Evolutionary conservation across 371 early-diverging fungal species (phyloP).

Genomic region (Mortierella polycephala): DNA sequence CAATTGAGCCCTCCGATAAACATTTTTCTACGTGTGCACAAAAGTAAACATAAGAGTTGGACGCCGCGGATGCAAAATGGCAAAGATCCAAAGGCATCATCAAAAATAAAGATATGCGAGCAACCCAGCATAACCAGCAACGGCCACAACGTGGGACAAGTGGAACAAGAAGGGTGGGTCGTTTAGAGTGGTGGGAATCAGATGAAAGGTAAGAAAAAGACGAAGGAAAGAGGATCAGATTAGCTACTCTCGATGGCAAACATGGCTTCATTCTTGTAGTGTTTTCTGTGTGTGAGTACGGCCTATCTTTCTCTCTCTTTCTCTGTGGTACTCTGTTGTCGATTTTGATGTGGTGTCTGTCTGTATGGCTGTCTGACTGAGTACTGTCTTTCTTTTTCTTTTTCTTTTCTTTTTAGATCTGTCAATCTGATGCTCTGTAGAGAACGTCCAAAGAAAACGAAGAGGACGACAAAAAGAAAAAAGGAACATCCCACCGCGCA

Average conservation of each 20-base stretch:
- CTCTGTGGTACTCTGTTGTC: no score
- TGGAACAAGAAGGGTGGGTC: neutral
- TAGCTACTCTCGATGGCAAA: conserved; percentile 14
- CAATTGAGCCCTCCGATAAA: conserved; percentile 95
- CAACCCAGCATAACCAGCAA: neutral
- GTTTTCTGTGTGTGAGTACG: no score
- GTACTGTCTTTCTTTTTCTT: conserved; percentile 18
- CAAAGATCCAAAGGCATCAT: conserved; percentile 2
- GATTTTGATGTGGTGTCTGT: conserved; percentile 18
- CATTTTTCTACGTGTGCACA: conserved; percentile 73
- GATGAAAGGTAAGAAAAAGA: neutral
- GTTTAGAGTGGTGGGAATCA: conserved; percentile 3
- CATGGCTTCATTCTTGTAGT: conserved; percentile 22
- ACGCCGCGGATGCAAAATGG: no score
- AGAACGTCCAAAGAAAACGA: no score
- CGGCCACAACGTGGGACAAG: neutral
- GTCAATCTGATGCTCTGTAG: neutral
- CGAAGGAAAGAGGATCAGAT: conserved; percentile 29
- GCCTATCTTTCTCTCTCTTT: no score
- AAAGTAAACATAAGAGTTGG: neutral
- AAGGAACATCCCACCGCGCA: no score
- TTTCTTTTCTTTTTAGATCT: conserved; percentile 31
- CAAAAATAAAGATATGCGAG: conserved; percentile 2
- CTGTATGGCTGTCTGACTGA: conserved; percentile 10
- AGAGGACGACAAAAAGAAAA: no score